Conservation (phyloP, 2,329 filamentous ascomycete genomes). For the Akanthomyces dipterigenus region DNA sequence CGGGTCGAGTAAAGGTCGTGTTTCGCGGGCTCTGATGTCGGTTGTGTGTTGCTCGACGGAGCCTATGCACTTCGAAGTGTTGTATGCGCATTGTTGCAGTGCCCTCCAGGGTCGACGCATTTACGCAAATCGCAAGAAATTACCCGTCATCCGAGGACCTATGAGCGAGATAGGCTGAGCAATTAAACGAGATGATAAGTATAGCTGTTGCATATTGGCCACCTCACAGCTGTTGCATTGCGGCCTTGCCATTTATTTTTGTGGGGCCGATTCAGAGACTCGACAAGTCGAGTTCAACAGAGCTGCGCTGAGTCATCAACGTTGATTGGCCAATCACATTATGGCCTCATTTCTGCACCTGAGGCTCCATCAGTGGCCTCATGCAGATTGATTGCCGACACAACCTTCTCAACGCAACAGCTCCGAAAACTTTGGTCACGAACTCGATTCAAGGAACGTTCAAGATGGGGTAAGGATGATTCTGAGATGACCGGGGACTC, state of each 20-base stretch:
- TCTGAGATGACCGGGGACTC: no score
- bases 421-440: constrained; percentile 12
- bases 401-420: constrained; percentile 16
- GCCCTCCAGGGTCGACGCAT: constrained; percentile 5
- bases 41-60: background rate
- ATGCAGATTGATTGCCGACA: constrained; percentile 13
- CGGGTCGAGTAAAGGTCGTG: background rate
- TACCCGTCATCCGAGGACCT: background rate
- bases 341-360: constrained; percentile 34
- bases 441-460: constrained; percentile 16
- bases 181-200: background rate
- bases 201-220: background rate
- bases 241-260: background rate
- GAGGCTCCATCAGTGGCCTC: constrained; percentile 10
- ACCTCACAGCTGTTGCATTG: background rate
- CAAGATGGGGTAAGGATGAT: constrained; percentile 37
- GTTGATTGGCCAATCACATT: constrained; percentile 25
- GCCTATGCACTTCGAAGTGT: background rate
- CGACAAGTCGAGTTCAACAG: background rate
- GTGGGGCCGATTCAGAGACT: background rate
- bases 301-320: constrained; percentile 33
- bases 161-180: background rate
- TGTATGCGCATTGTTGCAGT: constrained; percentile 3
- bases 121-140: background rate
- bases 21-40: background rate